These are phyloP conservation scores for Wakefieldia striispora DNA, from an alignment of 768 basidiomycete species.

Conservation along the genomic window DNA sequence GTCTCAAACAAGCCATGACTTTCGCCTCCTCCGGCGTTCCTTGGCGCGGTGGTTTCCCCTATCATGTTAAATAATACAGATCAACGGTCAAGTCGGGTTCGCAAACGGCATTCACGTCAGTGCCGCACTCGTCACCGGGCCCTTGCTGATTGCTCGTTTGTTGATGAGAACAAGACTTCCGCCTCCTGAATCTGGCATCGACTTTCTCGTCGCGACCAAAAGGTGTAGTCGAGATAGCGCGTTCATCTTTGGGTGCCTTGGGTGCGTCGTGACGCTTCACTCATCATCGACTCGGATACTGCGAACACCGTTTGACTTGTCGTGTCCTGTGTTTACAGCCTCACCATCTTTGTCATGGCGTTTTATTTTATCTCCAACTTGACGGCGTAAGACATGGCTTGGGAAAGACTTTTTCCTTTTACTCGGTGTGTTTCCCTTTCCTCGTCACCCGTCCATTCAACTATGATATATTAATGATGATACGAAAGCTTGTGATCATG, in stretches of 20 bases:
- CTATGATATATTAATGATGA: not conserved
- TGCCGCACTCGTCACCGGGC: slow-evolving; percentile 38
- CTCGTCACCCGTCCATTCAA: not conserved
- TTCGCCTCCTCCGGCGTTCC: slow-evolving; percentile 54
- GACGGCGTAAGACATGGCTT: slow-evolving; percentile 49
- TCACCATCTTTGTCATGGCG: slow-evolving; percentile 36
- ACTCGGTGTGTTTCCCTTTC: slow-evolving; percentile 37
- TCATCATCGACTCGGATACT: too few species aligned
- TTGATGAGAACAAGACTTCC: slow-evolving; percentile 40
- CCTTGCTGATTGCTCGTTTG: slow-evolving; percentile 39
- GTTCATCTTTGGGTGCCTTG: slow-evolving; percentile 29
- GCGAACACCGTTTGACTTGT: not conserved
- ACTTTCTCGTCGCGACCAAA: slow-evolving; percentile 22
- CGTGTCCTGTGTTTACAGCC: slow-evolving; percentile 5
- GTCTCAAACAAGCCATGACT: slow-evolving; percentile 51
- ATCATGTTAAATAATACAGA: slow-evolving; percentile 57
- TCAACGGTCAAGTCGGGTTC: slow-evolving; percentile 45
- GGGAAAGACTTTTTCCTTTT: slow-evolving; percentile 50
- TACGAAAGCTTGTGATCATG: slow-evolving; percentile 49
- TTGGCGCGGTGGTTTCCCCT: slow-evolving; percentile 60
- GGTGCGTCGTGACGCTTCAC: slow-evolving; percentile 7
- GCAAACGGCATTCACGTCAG: slow-evolving; percentile 41
- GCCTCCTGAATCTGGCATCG: slow-evolving; percentile 27
- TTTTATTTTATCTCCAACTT: slow-evolving; percentile 62
- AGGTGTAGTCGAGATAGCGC: slow-evolving; percentile 25